A percentile compares a stretch with the other conserved stretches of the same genome.
Evolutionary conservation across 768 basidiomycete genomes (phyloP).

Genomic region (Mycena amicta): DNA sequence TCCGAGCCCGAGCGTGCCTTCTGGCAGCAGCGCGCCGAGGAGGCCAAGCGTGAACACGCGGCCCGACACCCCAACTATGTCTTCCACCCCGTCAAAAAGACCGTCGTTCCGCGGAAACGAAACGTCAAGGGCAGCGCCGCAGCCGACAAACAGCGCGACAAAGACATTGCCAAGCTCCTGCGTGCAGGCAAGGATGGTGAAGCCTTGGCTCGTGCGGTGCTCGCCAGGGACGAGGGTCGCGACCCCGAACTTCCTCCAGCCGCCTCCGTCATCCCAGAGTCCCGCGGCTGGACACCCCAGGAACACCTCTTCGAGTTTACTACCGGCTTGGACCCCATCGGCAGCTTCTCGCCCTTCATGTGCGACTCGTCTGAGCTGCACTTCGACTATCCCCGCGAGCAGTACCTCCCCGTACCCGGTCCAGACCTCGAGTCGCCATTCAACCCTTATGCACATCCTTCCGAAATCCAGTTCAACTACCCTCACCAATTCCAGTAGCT

Average conservation of each 20-base stretch:
- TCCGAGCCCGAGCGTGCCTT: neutral
- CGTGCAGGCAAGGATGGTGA: neutral
- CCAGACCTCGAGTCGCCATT: neutral
- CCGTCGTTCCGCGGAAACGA: neutral
- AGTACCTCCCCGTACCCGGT: neutral
- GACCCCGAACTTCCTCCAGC: neutral
- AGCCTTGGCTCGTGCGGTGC: neutral
- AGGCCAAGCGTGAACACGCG: neutral
- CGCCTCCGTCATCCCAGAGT: neutral
- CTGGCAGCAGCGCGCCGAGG: neutral
- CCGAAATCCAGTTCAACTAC: neutral
- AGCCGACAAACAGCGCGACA: neutral
- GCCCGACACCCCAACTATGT: neutral
- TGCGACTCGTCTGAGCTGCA: neutral
- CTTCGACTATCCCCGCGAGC: neutral
- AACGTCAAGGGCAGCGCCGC: constrained; percentile 1
- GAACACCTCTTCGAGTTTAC: neutral
- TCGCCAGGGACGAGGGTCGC: neutral
- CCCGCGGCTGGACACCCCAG: neutral
- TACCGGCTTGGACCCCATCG: neutral
- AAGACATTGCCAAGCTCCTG: neutral
- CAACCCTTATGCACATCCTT: neutral
- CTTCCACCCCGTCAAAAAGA: neutral
- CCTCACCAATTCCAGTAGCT: neutral
- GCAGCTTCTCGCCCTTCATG: neutral